Evolutionary conservation across 2,329 filamentous ascomycete species (phyloP), one percentile per base, ranked within the genome.

Genomic region (Clathrospora elynae): DNA sequence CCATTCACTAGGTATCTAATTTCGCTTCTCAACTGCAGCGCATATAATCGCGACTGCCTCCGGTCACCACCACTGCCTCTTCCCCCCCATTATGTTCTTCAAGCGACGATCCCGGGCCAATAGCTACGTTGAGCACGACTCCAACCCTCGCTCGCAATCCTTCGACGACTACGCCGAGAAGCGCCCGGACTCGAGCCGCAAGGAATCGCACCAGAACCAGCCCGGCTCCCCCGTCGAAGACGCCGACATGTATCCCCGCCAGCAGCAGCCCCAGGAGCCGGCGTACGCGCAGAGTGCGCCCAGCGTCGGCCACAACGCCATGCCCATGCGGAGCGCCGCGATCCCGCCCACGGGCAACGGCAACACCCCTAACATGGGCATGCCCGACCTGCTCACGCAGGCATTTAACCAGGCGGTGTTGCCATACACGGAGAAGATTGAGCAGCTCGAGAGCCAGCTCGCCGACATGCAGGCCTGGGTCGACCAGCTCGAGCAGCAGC

Each of bases 391-490:
- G 31, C 66, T 80, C 16, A 70, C 74, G 17, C 72, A 73, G 39
- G 77, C 77, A 39, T 80, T 79, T 73, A 78, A 78, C 57, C 74
- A 77, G 59, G 75, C 77, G 10, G 66, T 79, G 23, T 66, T 73
- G 31, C 77, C 77, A 7, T 77, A 78, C 61, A 72, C 68, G n/a
- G 76, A 78, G 38, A 75, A 77, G 66, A 77, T 79, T 37, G 76
- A 79, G 53, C 68, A 72, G 43, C 64, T 79, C 46, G 76, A 79
- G 66, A 69, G 60, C 46, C 75, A 79, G 67, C 67, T 78, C 34
- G 73, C 74, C 37, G 77, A 79, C 56, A 61, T 78, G 62, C 71
- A 73, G 49, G 64, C 70, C 8, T 78, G 75, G 66, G 68, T 79
- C 36, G 75, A 78, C 61, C 70, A 75, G 59, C 62, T 79, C 49